These are phyloP conservation scores for Aspergillus biplanus DNA, from an alignment of 495 filamentous ascomycete genomes.

Conservation along the genomic window DNA sequence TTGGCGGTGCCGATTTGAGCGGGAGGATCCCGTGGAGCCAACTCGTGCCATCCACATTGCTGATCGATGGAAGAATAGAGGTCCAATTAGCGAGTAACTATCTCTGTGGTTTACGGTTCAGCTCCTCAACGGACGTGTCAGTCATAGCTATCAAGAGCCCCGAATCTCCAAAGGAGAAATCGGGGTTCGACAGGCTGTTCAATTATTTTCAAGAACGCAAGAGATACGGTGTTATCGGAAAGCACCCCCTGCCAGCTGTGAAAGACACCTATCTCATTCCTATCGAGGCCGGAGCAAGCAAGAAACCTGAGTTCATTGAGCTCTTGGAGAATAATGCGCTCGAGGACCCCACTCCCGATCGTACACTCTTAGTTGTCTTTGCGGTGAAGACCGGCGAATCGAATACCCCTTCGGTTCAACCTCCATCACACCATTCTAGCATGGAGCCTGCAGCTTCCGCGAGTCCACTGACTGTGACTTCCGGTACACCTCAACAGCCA, in stretches of 20 bases:
- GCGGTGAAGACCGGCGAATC: conserved; percentile 63
- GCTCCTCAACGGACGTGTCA: conserved; percentile 70
- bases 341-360: conserved; percentile 65
- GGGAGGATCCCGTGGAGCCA: conserved; percentile 65
- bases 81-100: conserved; percentile 83
- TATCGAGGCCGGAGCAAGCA: conserved; percentile 61
- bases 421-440: conserved; percentile 47
- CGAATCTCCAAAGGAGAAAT: conserved; percentile 49
- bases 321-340: conserved; percentile 75
- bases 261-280: conserved; percentile 80
- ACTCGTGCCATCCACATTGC: conserved; percentile 68
- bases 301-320: conserved; percentile 72
- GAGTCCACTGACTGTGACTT: conserved; percentile 50
- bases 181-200: conserved; percentile 68
- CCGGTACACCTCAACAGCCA: conserved; percentile 42
- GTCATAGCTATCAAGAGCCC: conserved; percentile 68
- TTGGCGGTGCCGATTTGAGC: conserved; percentile 75
- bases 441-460: conserved; percentile 42
- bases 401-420: conserved; percentile 47
- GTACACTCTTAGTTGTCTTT: conserved; percentile 75
- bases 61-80: conserved; percentile 82
- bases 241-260: conserved; percentile 67
- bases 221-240: conserved; percentile 79
- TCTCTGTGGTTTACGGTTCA: conserved; percentile 78
- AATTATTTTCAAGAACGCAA: conserved; percentile 78